A percentile compares a stretch with the other conserved stretches of the same genome.
Conservation (phyloP, 169 alveolate genomes). For the Plasmodium cynomolgi region DNA sequence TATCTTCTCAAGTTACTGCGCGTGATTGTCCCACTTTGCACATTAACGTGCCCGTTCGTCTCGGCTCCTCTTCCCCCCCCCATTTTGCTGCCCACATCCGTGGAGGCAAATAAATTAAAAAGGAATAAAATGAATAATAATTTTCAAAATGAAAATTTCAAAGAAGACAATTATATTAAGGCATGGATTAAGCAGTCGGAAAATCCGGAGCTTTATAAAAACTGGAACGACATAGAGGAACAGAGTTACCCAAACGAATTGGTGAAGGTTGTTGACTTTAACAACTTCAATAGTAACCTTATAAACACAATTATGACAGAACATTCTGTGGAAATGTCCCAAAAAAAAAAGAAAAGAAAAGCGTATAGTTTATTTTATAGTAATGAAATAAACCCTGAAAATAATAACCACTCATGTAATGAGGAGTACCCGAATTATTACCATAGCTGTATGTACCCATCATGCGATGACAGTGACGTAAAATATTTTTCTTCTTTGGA, state of each 20-base stretch:
- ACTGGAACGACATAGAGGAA: conserved; percentile 52
- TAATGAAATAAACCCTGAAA: conserved; percentile 50
- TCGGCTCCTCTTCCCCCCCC: neutral
- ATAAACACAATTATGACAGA: conserved; percentile 57
- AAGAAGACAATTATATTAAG: conserved; percentile 66
- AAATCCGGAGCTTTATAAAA: conserved; percentile 56
- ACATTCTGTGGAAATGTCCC: neutral
- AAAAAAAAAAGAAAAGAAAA: conserved; percentile 50
- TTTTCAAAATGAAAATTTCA: conserved; percentile 24
- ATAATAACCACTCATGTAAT: neutral
- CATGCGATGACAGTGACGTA: conserved; percentile 37
- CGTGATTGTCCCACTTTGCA: neutral
- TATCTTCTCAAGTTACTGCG: neutral
- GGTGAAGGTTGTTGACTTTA: conserved; percentile 43
- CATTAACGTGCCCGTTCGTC: neutral
- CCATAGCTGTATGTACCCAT: conserved; percentile 9
- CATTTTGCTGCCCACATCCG: neutral
- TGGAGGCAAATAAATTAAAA: neutral
- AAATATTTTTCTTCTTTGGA: conserved; percentile 8
- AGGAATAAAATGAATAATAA: conserved; percentile 53
- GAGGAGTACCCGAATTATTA: conserved; percentile 16
- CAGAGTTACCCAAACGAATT: conserved; percentile 23
- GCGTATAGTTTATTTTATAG: conserved; percentile 72
- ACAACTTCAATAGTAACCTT: conserved; percentile 59
- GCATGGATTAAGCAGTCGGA: conserved; percentile 66